Conservation (phyloP, 2,329 filamentous ascomycete genomes). For the Beauveria pseudobassiana region DNA sequence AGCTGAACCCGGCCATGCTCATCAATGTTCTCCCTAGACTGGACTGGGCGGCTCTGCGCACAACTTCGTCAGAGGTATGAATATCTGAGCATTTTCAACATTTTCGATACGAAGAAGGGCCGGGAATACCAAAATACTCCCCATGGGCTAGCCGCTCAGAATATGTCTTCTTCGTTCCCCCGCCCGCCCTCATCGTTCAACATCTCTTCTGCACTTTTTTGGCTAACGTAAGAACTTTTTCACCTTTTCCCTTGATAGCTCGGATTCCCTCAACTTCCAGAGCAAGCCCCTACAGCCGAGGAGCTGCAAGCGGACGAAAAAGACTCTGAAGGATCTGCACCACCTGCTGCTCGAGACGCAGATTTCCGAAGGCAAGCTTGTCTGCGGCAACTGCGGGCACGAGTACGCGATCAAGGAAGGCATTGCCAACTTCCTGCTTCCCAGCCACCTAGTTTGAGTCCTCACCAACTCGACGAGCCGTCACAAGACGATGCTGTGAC, state of each 20-base stretch:
- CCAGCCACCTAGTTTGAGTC: conserved; percentile 72
- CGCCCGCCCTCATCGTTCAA: neutral
- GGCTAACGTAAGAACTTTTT: neutral
- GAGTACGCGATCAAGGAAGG: conserved; percentile 94
- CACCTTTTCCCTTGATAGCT: conserved; percentile 42
- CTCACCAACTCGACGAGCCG: neutral
- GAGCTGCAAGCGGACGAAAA: conserved; percentile 56
- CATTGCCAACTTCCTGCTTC: conserved; percentile 91
- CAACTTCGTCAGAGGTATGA: conserved; percentile 68
- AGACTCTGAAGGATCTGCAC: conserved; percentile 71
- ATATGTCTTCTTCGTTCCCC: neutral
- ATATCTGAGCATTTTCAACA: neutral
- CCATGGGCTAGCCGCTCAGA: no score
- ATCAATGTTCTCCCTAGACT: conserved; percentile 78
- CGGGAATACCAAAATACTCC: no score
- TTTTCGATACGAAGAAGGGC: neutral
- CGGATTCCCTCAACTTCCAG: conserved; percentile 67
- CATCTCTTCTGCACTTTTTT: neutral
- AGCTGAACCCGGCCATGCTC: conserved; percentile 73
- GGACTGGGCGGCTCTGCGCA: conserved; percentile 77
- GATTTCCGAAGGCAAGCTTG: conserved; percentile 79
- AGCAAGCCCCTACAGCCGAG: conserved; percentile 53
- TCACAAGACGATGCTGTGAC: neutral
- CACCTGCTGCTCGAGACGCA: conserved; percentile 80
- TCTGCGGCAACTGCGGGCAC: conserved; percentile 86